phyloP scores from a whole-genome alignment of 768 basidiomycete species.

The Pulveroboletus sp. region DNA sequence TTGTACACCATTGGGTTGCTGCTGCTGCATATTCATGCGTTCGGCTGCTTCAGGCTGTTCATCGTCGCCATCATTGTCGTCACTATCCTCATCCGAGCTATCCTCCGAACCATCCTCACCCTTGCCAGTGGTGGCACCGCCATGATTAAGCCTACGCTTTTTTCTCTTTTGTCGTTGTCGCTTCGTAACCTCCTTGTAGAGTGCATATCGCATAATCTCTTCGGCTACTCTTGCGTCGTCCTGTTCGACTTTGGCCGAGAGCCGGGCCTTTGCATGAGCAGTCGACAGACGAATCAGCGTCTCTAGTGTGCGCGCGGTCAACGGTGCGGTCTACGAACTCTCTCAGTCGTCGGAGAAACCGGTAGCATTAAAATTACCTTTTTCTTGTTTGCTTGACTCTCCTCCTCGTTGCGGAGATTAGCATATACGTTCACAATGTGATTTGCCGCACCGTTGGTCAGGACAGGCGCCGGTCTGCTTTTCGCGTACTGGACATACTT shows the following conservation, averaged over 20 bases:
- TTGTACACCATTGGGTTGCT: slow-evolving; percentile 20
- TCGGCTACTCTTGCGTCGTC: slow-evolving; percentile 87
- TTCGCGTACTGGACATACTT: slow-evolving; percentile 99
- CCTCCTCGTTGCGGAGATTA: slow-evolving; percentile 84
- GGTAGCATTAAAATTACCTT: slow-evolving; percentile 43
- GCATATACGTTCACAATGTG: slow-evolving; percentile 92
- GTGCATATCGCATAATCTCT: slow-evolving; percentile 91
- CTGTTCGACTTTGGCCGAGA: slow-evolving; percentile 80
- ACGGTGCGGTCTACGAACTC: slow-evolving; percentile 75
- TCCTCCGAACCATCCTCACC: slow-evolving; percentile 45
- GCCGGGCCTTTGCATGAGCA: slow-evolving; percentile 93
- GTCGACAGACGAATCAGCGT: slow-evolving; percentile 97
- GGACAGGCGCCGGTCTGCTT: slow-evolving; percentile 73
- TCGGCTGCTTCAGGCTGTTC: slow-evolving; percentile 33
- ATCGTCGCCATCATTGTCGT: slow-evolving; percentile 46
- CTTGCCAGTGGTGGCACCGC: slow-evolving; percentile 47
- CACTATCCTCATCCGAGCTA: slow-evolving; percentile 31
- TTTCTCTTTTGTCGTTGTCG: slow-evolving; percentile 63
- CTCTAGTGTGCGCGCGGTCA: slow-evolving; percentile 97
- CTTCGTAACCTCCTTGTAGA: slow-evolving; percentile 95
- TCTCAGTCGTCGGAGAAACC: slow-evolving; percentile 7
- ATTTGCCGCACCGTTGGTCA: slow-evolving; percentile 93
- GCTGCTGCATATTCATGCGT: slow-evolving; percentile 49
- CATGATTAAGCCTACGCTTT: slow-evolving; percentile 80
- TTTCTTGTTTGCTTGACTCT: slow-evolving; percentile 79